Evolutionary conservation across 257 asterid species (phyloP).

Genomic region (Sherardia arvensis): DNA sequence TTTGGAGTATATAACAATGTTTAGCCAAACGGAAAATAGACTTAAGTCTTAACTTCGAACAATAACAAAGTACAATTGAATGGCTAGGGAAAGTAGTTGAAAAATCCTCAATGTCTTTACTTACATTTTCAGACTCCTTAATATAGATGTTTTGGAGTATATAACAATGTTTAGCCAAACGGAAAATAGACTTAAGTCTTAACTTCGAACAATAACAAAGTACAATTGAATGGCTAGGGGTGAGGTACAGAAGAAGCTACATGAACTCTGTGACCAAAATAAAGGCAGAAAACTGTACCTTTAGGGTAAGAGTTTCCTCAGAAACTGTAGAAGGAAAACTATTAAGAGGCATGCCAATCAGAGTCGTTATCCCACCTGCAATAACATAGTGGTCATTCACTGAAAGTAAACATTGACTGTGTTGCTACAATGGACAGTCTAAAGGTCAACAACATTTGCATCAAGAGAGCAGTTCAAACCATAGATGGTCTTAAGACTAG

Average conservation of each 20-base stretch:
- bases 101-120: not conserved
- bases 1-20: not conserved
- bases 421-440: not conserved
- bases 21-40: no score
- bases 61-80: no score
- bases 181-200: not conserved
- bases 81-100: not conserved
- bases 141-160: not conserved
- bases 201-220: not conserved
- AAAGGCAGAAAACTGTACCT: conserved; percentile 33
- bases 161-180: not conserved
- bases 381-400: conserved; percentile 3
- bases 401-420: not conserved
- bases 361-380: conserved; percentile 87
- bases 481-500: not conserved
- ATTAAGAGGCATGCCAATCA: conserved; percentile 96
- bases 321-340: conserved; percentile 81
- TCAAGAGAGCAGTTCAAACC: not conserved
- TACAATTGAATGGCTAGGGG: not conserved
- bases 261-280: not conserved
- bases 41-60: no score
- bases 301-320: conserved; percentile 71
- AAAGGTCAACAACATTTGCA: not conserved
- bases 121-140: not conserved
- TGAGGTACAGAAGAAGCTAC: conserved; percentile 1